Percentiles rank a stretch among this genome's conserved stretches.
Conservation (phyloP, 2,329 filamentous ascomycete genomes). For the Camptophora hylomeconis region DNA sequence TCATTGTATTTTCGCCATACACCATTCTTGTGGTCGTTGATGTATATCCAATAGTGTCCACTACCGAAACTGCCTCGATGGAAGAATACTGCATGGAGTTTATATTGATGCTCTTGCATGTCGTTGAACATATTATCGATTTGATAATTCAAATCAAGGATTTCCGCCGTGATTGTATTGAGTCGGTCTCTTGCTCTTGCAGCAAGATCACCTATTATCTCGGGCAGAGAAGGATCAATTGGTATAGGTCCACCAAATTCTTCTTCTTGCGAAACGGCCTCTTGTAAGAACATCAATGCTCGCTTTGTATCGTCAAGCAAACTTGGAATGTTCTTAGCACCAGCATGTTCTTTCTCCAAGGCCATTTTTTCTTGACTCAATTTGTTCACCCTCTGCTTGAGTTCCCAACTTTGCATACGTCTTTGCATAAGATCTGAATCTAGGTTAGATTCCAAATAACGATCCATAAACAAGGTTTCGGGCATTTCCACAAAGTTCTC, state of each 20-base stretch:
- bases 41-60: conserved; percentile 96
- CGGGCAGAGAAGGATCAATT: conserved; percentile 3
- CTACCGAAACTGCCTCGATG: conserved; percentile 57
- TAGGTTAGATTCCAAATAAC: conserved; percentile 61
- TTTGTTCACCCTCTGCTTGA: conserved; percentile 50
- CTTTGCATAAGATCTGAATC: conserved; percentile 49
- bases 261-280: conserved; percentile 1
- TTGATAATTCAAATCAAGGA: conserved; percentile 34
- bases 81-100: conserved; percentile 83
- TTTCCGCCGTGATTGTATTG: conserved; percentile 24
- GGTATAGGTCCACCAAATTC: conserved; percentile 1
- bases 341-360: conserved; percentile 20
- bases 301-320: conserved; percentile 13
- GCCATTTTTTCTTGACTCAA: conserved; percentile 37
- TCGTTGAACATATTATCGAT: conserved; percentile 49
- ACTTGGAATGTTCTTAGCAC: conserved; percentile 10
- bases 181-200: conserved; percentile 10
- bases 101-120: conserved; percentile 54
- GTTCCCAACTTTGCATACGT: conserved; percentile 60
- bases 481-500: conserved; percentile 66
- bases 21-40: conserved; percentile 69
- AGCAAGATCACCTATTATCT: conserved; percentile 9
- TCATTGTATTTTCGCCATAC: conserved; percentile 96
- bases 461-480: conserved; percentile 71
- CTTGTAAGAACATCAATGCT: conserved; percentile 9